Conservation (phyloP, 257 asterid genomes). For the Misopates orontium region DNA sequence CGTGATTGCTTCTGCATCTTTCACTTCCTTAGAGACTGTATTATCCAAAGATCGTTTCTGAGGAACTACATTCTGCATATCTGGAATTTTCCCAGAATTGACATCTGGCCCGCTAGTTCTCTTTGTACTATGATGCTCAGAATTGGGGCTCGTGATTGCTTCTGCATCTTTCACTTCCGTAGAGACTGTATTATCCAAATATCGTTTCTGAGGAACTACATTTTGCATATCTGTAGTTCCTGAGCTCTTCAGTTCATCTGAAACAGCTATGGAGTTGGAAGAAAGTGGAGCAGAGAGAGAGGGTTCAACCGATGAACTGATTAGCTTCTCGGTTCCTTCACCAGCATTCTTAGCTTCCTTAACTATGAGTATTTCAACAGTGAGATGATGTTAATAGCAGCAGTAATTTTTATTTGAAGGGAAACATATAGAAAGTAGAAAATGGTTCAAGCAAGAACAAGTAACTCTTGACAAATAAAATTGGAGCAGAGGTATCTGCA, state of each 20-base stretch:
- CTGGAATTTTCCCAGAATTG: constrained; percentile 29
- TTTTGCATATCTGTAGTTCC: constrained; percentile 13
- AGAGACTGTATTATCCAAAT: constrained; percentile 4
- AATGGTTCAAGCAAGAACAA: no score
- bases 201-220: neutral
- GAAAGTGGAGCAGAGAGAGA: constrained; percentile 20
- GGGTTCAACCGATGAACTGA: neutral
- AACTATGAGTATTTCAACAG: neutral
- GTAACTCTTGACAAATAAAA: no score
- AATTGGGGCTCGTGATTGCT: neutral
- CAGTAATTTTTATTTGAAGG: neutral
- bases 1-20: neutral
- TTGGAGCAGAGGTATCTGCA: no score
- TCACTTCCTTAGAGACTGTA: neutral
- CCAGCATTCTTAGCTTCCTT: neutral
- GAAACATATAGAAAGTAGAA: neutral
- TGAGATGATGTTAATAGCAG: neutral
- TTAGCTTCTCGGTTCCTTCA: neutral
- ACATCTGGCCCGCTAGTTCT: constrained; percentile 6
- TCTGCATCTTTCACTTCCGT: constrained; percentile 7
- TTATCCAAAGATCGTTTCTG: neutral
- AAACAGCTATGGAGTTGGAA: constrained; percentile 28
- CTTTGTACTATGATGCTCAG: neutral
- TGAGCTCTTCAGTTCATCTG: constrained; percentile 28
- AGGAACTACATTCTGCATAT: no score